phyloP scores from a whole-genome alignment of 2,329 filamentous ascomycete species.

The Tolypocladium endophyticum region DNA sequence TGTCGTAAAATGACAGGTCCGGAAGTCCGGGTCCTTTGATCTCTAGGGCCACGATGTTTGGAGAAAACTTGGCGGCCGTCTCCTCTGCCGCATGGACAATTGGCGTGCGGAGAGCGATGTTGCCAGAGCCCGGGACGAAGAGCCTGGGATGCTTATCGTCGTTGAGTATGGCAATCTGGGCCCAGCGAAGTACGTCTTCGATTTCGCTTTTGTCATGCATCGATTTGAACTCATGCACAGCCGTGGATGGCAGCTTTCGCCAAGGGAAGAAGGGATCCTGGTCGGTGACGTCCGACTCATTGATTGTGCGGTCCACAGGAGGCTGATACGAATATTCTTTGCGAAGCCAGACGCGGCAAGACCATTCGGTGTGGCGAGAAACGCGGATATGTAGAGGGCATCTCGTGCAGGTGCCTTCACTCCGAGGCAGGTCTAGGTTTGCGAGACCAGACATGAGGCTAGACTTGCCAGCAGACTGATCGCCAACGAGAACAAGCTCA shows the following conservation, averaged over 20 bases:
- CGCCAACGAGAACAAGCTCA: slow-evolving; percentile 73
- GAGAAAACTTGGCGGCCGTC: slow-evolving; percentile 60
- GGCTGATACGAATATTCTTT: slow-evolving; percentile 50
- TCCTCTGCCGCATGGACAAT: slow-evolving; percentile 25
- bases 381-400: slow-evolving; percentile 75
- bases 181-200: slow-evolving; percentile 58
- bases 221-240: slow-evolving; percentile 49
- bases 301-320: slow-evolving; percentile 25
- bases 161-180: slow-evolving; percentile 68
- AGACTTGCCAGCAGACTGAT: slow-evolving; percentile 78
- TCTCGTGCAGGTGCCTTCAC: slow-evolving; percentile 63
- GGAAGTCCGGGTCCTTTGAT: slow-evolving; percentile 63
- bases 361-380: slow-evolving; percentile 49
- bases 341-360: slow-evolving; percentile 56
- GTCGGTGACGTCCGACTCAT: slow-evolving; percentile 34
- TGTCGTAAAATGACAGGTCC: slow-evolving; percentile 71
- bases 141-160: slow-evolving; percentile 41
- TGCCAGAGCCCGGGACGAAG: slow-evolving; percentile 42
- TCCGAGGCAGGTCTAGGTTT: slow-evolving; percentile 62
- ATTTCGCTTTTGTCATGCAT: slow-evolving; percentile 53
- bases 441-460: slow-evolving; percentile 54
- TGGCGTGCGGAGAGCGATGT: slow-evolving; percentile 24
- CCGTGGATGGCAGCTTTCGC: slow-evolving; percentile 34
- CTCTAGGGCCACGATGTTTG: slow-evolving; percentile 68
- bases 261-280: slow-evolving; percentile 55